Percentiles rank a stretch among this genome's conserved stretches.
These are phyloP conservation scores for Mycena rosella DNA, from an alignment of 768 basidiomycete genomes.

Conservation along the genomic window DNA sequence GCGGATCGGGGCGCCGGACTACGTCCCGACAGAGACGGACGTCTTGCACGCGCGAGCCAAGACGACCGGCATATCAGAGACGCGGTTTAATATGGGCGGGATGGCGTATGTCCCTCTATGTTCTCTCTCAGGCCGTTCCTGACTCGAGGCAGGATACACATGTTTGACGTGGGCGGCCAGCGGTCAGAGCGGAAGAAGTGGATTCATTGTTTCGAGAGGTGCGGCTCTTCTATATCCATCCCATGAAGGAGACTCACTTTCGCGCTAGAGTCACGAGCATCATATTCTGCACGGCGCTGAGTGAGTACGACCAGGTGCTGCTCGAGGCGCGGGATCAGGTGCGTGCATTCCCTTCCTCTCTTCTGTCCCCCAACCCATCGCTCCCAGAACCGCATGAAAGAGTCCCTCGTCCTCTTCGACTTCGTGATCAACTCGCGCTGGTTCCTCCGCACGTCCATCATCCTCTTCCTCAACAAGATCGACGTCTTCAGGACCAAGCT, in stretches of 20 bases:
- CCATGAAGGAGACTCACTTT: constrained; percentile 38
- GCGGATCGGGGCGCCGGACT: constrained; percentile 87
- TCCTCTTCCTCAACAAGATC: constrained; percentile 94
- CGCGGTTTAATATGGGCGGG: constrained; percentile 79
- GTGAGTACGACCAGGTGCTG: constrained; percentile 71
- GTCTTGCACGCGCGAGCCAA: constrained; percentile 91
- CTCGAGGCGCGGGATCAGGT: constrained; percentile 68
- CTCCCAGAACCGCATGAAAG: constrained; percentile 89
- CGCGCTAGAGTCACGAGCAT: constrained; percentile 62
- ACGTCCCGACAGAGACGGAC: constrained; percentile 88
- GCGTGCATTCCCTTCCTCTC: constrained; percentile 32
- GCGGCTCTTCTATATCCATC: constrained; percentile 16
- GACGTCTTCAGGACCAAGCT: constrained; percentile 94
- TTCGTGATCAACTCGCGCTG: constrained; percentile 94
- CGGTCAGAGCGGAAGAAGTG: constrained; percentile 86
- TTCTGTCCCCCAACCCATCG: constrained; percentile 50
- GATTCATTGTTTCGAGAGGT: constrained; percentile 75
- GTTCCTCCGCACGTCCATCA: constrained; percentile 93
- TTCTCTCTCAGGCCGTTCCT: not conserved
- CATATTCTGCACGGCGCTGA: constrained; percentile 75
- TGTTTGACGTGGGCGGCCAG: constrained; percentile 87
- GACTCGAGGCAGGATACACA: constrained; percentile 59
- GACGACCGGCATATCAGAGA: constrained; percentile 93
- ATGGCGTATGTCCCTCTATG: constrained; percentile 58
- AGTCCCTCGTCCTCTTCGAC: constrained; percentile 91